phyloP scores from a whole-genome alignment of 805 yeast genomes.

The Lipomyces kockii region DNA sequence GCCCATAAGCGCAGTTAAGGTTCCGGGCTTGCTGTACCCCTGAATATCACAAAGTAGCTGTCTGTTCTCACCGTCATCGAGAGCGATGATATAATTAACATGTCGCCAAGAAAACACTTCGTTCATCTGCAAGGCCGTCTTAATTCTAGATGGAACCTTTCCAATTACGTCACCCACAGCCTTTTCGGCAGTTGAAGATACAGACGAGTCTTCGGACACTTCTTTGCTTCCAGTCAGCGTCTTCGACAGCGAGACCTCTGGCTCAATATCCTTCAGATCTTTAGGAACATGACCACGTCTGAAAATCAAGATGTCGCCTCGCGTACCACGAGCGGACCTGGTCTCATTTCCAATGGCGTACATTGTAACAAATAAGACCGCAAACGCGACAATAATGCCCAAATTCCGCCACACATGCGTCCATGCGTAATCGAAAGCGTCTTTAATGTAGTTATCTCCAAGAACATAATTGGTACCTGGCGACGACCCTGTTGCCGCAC shows the following conservation, averaged over 20 bases:
- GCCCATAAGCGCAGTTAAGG: slow-evolving; percentile 77
- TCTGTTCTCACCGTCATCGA: slow-evolving; percentile 58
- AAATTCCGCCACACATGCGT: slow-evolving; percentile 59
- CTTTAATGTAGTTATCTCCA: slow-evolving; percentile 56
- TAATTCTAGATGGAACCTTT: slow-evolving; percentile 42
- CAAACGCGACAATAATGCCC: slow-evolving; percentile 42
- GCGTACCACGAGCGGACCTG: slow-evolving; percentile 42
- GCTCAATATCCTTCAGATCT: not conserved
- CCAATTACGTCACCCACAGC: slow-evolving; percentile 41
- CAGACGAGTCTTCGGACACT: slow-evolving; percentile 35
- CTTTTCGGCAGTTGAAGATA: slow-evolving; percentile 4
- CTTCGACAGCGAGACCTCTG: not conserved
- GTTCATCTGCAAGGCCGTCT: slow-evolving; percentile 17
- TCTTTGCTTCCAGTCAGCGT: slow-evolving; percentile 4
- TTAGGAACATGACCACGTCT: slow-evolving; percentile 28
- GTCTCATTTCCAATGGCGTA: slow-evolving; percentile 64
- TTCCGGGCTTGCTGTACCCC: slow-evolving; percentile 84
- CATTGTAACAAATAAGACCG: slow-evolving; percentile 56
- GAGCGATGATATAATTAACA: slow-evolving; percentile 68
- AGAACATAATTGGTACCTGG: slow-evolving; percentile 56
- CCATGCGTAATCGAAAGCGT: slow-evolving; percentile 52
- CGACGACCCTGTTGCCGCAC: slow-evolving; percentile 60
- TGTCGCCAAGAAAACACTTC: slow-evolving; percentile 75
- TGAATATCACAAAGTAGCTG: slow-evolving; percentile 66
- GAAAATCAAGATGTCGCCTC: slow-evolving; percentile 43